Percentiles rank a stretch among this genome's conserved stretches.
Conservation (phyloP, 2,329 filamentous ascomycete species). For the Curvularia lunata region DNA sequence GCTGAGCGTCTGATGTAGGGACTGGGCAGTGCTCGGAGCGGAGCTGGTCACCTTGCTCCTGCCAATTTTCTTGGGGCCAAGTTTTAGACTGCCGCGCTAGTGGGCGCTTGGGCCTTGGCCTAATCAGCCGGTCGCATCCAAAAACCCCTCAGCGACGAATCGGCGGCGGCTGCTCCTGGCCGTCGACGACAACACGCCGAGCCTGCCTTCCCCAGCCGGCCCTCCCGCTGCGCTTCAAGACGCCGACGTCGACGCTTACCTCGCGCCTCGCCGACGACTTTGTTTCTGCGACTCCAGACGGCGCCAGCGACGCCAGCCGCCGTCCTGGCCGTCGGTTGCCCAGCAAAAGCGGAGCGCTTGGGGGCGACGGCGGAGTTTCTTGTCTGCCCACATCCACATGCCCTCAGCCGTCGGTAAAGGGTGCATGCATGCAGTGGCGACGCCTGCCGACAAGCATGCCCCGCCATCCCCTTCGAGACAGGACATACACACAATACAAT, state of each 20-base stretch:
- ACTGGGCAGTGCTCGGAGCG: constrained; percentile 9
- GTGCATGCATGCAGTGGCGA: not conserved
- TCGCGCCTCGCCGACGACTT: not conserved
- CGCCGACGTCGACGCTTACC: no score
- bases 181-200: constrained; percentile 1
- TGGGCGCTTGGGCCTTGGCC: constrained; percentile 2
- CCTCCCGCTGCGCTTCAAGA: not conserved
- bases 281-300: not conserved
- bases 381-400: not conserved
- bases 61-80: constrained; percentile 11
- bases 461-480: constrained; percentile 3
- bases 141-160: constrained; percentile 8
- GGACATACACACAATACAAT: not conserved
- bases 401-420: not conserved
- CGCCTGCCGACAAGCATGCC: not conserved
- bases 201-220: constrained; percentile 1
- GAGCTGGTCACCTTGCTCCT: constrained; percentile 5
- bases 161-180: not conserved
- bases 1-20: constrained; percentile 10
- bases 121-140: constrained; percentile 6
- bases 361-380: constrained; percentile 1
- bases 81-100: constrained; percentile 6
- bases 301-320: not conserved
- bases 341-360: constrained; percentile 1
- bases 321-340: not conserved